Percentiles rank a stretch among this genome's conserved stretches.
phyloP scores from a whole-genome alignment of 768 basidiomycete genomes.

The Tricholoma sp. region DNA sequence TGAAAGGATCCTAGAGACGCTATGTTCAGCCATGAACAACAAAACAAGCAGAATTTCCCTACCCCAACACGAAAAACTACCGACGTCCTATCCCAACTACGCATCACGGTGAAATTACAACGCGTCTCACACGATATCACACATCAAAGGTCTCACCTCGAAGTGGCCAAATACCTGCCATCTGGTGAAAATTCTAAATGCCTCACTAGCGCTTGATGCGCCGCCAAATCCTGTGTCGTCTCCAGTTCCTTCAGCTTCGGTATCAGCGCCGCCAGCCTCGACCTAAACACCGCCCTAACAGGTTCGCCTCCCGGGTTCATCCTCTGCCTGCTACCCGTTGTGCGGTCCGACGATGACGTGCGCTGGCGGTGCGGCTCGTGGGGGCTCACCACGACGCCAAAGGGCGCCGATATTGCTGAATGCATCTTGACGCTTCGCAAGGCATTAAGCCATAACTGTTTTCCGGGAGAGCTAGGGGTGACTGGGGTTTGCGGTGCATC shows the following conservation, averaged over 20 bases:
- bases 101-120: neutral
- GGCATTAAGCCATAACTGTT: constrained; percentile 40
- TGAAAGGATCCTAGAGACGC: constrained; percentile 47
- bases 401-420: constrained; percentile 19
- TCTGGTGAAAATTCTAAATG: constrained; percentile 76
- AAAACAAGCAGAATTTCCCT: constrained; percentile 13
- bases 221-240: constrained; percentile 54
- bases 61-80: constrained; percentile 64
- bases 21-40: neutral
- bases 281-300: constrained; percentile 34
- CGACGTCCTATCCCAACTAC: constrained; percentile 68
- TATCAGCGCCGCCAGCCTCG: constrained; percentile 51
- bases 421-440: constrained; percentile 39
- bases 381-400: constrained; percentile 7
- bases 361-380: constrained; percentile 28
- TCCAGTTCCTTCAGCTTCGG: constrained; percentile 51
- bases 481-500: constrained; percentile 1
- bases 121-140: neutral
- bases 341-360: constrained; percentile 28
- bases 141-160: constrained; percentile 37
- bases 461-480: constrained; percentile 26
- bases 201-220: constrained; percentile 63
- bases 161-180: constrained; percentile 69
- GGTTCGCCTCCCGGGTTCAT: constrained; percentile 25
- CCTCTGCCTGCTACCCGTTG: constrained; percentile 22